Evolutionary conservation across 345 rosid species (phyloP).

Genomic region (sweet orange (Citrus sinensis)): DNA sequence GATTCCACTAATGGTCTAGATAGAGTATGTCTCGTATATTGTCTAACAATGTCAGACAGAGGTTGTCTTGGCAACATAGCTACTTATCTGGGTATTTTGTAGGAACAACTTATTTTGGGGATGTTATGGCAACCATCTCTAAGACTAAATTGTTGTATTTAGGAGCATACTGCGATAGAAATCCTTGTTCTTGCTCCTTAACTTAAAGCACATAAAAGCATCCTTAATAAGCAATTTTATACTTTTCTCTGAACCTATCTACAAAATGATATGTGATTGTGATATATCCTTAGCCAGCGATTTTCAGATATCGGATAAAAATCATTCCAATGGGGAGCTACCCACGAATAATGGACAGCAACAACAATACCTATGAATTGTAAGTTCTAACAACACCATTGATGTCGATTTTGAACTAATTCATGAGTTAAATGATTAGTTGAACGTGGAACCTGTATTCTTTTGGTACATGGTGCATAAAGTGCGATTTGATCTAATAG

Average conservation of each 20-base stretch:
- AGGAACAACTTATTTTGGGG: not conserved
- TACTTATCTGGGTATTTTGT: not conserved
- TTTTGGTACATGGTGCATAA: conserved; percentile 7
- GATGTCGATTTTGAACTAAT: conserved; percentile 2
- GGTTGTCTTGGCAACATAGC: not conserved
- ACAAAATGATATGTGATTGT: not conserved
- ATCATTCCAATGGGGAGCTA: conserved; percentile 98
- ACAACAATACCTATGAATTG: conserved; percentile 50
- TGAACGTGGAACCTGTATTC: not conserved
- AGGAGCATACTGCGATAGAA: not conserved
- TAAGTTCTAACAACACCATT: conserved; percentile 33
- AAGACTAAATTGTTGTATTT: not conserved
- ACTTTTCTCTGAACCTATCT: not conserved
- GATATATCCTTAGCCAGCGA: conserved; percentile 36
- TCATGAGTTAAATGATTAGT: not conserved
- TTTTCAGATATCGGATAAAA: conserved; percentile 71
- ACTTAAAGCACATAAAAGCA: not conserved
- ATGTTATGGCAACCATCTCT: not conserved
- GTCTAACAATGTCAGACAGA: not conserved
- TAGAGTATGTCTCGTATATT: not conserved
- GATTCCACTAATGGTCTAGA: not conserved
- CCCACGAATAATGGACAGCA: conserved; percentile 83
- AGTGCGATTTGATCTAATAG: not conserved
- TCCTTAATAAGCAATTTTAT: not conserved
- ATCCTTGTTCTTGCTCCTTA: not conserved